A percentile compares a stretch with the other conserved stretches of the same genome.
phyloP scores from a whole-genome alignment of 257 asterid genomes.

The Ocimum tenuiflorum region DNA sequence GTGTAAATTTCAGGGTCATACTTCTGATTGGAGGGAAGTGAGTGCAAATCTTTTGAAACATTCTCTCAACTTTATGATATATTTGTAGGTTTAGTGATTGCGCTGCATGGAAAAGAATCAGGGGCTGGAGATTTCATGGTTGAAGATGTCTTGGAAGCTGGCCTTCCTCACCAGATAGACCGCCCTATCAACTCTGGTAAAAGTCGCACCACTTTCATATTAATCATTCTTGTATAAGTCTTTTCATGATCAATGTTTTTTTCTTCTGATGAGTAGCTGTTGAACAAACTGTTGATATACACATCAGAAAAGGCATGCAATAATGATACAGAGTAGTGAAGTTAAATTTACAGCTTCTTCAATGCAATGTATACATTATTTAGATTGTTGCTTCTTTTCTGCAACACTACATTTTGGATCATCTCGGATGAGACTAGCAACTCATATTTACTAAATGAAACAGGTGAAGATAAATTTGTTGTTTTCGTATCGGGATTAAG shows the following conservation, averaged over 20 bases:
- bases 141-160: conserved; percentile 80
- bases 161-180: conserved; percentile 77
- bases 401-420: background rate
- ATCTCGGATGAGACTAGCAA: background rate
- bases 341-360: background rate
- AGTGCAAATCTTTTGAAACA: background rate
- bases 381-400: background rate
- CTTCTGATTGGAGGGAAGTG: background rate
- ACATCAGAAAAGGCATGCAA: background rate
- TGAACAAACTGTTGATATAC: background rate
- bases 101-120: conserved; percentile 83
- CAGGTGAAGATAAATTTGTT: conserved; percentile 89
- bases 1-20: background rate
- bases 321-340: background rate
- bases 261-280: conserved; percentile 11
- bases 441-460: conserved; percentile 11
- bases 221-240: background rate
- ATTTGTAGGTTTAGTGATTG: conserved; percentile 62
- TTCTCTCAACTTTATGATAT: conserved; percentile 5
- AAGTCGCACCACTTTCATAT: conserved; percentile 2
- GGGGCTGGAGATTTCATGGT: conserved; percentile 79
- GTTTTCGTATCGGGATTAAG: conserved; percentile 81
- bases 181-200: conserved; percentile 57
- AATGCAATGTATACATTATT: background rate
- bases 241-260: background rate